A percentile compares a stretch with the other conserved stretches of the same genome.
phyloP scores from a whole-genome alignment of 2,329 filamentous ascomycete genomes.

The Dothideomycetes sp. region DNA sequence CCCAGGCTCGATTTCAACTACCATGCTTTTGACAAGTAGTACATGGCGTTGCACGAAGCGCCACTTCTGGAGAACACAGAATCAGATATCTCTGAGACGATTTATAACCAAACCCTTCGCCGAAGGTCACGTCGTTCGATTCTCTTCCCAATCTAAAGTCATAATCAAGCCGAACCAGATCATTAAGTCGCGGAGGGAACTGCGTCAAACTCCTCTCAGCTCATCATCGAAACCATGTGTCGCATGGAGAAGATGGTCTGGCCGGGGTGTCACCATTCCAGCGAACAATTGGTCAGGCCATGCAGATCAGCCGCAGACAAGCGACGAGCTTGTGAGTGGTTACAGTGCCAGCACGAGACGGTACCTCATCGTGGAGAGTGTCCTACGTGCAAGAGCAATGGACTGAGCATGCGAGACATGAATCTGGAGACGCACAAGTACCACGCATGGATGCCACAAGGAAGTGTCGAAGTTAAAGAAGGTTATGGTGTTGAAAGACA shows the following conservation, averaged over 20 bases:
- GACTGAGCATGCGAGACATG: constrained; percentile 5
- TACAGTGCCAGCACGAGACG: constrained; percentile 8
- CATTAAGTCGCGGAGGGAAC: not conserved
- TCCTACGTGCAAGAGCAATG: constrained; percentile 10
- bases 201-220: not conserved
- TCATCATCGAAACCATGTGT: not conserved
- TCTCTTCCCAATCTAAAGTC: not conserved
- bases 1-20: not conserved
- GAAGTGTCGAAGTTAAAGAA: constrained; percentile 5
- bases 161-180: not conserved
- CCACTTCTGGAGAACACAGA: constrained; percentile 1
- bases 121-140: not conserved
- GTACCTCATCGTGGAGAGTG: constrained; percentile 6
- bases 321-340: constrained; percentile 7
- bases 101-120: not conserved
- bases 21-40: constrained; percentile 6
- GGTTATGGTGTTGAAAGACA: constrained; percentile 1
- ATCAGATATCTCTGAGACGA: not conserved
- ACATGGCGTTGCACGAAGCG: constrained; percentile 7
- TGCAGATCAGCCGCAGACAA: constrained; percentile 1
- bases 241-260: constrained; percentile 8
- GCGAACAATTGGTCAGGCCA: constrained; percentile 1
- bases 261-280: constrained; percentile 5
- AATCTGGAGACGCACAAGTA: constrained; percentile 7
- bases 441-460: constrained; percentile 7